Conservation (phyloP, 345 rosid species). For the Camelina neglecta region DNA sequence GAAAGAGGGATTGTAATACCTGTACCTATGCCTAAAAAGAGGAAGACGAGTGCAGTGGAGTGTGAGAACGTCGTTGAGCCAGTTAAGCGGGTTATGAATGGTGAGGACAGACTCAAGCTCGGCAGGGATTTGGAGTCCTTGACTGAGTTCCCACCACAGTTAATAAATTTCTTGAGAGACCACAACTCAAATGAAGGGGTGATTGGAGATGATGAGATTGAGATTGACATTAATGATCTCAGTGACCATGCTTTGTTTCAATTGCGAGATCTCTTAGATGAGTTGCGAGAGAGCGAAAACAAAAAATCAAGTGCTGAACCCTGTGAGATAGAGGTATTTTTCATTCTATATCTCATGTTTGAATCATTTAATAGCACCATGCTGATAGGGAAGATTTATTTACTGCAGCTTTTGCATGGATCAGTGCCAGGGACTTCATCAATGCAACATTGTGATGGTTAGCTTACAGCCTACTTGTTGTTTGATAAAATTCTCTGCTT, state of each 20-base stretch:
- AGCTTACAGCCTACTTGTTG: conserved; percentile 26
- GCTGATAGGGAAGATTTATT: conserved; percentile 5
- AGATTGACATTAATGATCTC: conserved; percentile 81
- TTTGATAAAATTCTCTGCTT: not conserved
- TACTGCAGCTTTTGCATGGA: conserved; percentile 61
- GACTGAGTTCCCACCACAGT: conserved; percentile 70
- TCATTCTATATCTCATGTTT: conserved; percentile 18
- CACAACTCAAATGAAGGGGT: conserved; percentile 57
- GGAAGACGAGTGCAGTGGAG: conserved; percentile 46
- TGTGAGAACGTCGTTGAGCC: conserved; percentile 46
- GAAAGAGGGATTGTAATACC: conserved; percentile 3
- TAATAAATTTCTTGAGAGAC: conserved; percentile 70
- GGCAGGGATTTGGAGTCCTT: conserved; percentile 62
- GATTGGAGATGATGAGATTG: conserved; percentile 73
- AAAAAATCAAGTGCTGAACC: conserved; percentile 53
- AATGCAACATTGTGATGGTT: conserved; percentile 70
- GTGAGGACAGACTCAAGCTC: conserved; percentile 59
- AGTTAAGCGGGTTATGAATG: conserved; percentile 50
- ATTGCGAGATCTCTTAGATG: conserved; percentile 71
- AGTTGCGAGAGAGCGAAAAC: conserved; percentile 55
- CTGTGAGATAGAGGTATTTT: conserved; percentile 76
- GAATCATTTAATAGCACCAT: conserved; percentile 13
- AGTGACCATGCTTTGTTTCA: conserved; percentile 65
- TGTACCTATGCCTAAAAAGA: conserved; percentile 53
- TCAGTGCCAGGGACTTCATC: conserved; percentile 72